Percentiles rank a stretch among this genome's conserved stretches.
phyloP scores from a whole-genome alignment of 805 yeast species.

The Lachancea lanzarotensis region DNA sequence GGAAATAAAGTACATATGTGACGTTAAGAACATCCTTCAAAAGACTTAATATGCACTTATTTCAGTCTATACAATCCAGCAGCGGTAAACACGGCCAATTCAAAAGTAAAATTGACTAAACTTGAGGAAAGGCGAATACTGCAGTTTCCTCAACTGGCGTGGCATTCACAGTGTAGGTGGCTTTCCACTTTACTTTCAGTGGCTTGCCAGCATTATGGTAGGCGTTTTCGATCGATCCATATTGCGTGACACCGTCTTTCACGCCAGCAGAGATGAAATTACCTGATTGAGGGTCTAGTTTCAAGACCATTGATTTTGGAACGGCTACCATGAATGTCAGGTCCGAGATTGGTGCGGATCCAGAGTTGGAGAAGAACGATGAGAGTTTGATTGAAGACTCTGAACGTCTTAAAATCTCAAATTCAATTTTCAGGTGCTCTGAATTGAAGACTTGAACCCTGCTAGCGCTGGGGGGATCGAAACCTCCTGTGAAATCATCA shows the following conservation, averaged over 20 bases:
- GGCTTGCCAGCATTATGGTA: conserved; percentile 30
- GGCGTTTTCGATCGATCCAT: conserved; percentile 31
- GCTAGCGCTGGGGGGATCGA: conserved; percentile 12
- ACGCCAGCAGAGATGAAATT: conserved; percentile 44
- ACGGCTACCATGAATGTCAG: conserved; percentile 63
- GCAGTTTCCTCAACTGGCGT: conserved; percentile 50
- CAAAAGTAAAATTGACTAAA: conserved; percentile 11
- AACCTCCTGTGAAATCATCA: conserved; percentile 1
- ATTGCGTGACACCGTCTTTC: conserved; percentile 49
- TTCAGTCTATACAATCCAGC: background rate
- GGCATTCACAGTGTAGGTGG: conserved; percentile 48
- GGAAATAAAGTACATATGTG: conserved; percentile 4
- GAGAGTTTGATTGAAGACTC: conserved; percentile 38
- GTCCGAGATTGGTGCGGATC: conserved; percentile 39
- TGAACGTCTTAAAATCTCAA: conserved; percentile 35
- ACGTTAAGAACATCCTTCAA: background rate
- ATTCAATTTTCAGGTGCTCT: conserved; percentile 42
- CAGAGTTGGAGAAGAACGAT: conserved; percentile 47
- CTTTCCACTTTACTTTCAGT: conserved; percentile 75
- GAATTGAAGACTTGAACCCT: conserved; percentile 39
- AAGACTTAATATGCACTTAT: background rate
- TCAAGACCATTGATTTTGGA: conserved; percentile 54
- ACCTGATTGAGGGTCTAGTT: conserved; percentile 56
- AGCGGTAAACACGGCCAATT: background rate
- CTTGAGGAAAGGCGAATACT: conserved; percentile 36